phyloP scores from a whole-genome alignment of 2,329 filamentous ascomycete genomes.

The Simplicillium sp. region DNA sequence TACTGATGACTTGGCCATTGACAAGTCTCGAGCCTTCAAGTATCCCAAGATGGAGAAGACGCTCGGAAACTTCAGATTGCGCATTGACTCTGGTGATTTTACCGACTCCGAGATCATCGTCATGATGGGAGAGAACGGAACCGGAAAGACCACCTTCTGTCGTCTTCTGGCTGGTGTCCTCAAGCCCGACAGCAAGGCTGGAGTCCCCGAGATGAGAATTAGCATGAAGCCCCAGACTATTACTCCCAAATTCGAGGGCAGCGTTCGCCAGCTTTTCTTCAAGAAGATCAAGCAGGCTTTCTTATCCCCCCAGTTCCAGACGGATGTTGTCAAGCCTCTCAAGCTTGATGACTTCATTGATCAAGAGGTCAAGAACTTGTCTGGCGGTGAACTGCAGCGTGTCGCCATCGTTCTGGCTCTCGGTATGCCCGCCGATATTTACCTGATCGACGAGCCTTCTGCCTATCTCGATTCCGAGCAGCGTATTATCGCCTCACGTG shows the following conservation, averaged over 20 bases:
- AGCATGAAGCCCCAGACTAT: conserved; percentile 99
- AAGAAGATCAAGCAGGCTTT: conserved; percentile 99
- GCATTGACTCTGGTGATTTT: conserved; percentile 74
- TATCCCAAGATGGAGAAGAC: conserved; percentile 94
- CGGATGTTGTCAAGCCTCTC: conserved; percentile 98
- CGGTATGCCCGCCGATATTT: conserved; percentile 92
- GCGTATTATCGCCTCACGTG: conserved; percentile 91
- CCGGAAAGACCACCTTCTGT: conserved; percentile 98
- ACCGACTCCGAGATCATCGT: conserved; percentile 98
- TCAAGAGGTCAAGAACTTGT: conserved; percentile 98
- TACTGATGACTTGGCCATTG: conserved; percentile 76
- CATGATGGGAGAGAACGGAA: conserved; percentile 99
- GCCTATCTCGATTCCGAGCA: conserved; percentile 98
- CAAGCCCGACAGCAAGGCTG: conserved; percentile 73
- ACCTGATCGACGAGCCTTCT: conserved; percentile 95
- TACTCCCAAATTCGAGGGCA: conserved; percentile 94
- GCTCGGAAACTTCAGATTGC: conserved; percentile 77
- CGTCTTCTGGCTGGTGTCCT: conserved; percentile 87
- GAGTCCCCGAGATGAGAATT: conserved; percentile 89
- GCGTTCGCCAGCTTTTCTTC: conserved; percentile 96
- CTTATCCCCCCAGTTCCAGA: conserved; percentile 96
- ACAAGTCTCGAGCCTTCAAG: conserved; percentile 74
- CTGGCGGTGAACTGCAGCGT: conserved; percentile 98
- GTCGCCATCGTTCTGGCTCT: conserved; percentile 97
- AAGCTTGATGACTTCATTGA: conserved; percentile 99